phyloP scores from a whole-genome alignment of 768 basidiomycete genomes.

The Xerocomellus amylosporus region DNA sequence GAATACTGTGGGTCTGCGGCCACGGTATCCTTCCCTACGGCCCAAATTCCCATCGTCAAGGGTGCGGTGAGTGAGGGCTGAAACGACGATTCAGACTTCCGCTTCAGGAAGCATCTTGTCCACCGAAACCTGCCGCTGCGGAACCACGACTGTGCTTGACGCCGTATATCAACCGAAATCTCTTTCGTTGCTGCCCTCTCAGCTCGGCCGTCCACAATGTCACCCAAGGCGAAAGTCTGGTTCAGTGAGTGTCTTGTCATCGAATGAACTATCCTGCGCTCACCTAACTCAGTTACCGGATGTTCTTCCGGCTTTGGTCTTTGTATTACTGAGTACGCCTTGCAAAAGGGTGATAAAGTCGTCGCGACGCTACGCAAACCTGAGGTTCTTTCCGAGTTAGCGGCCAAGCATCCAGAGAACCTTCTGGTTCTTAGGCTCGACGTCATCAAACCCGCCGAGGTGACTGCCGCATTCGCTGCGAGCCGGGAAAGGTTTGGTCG shows the following conservation, averaged over 20 bases:
- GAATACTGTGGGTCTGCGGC: background rate
- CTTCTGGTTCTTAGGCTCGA: constrained; percentile 42
- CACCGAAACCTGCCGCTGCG: background rate
- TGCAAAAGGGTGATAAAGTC: constrained; percentile 38
- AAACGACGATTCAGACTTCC: no score
- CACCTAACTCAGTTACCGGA: constrained; percentile 37
- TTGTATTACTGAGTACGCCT: constrained; percentile 29
- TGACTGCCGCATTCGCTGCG: constrained; percentile 33
- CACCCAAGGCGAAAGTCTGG: constrained; percentile 19
- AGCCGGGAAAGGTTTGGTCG: constrained; percentile 30
- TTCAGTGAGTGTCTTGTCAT: constrained; percentile 11
- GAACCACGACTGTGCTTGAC: background rate
- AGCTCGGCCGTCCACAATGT: background rate
- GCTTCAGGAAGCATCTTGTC: no score
- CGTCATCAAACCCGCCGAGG: constrained; percentile 33
- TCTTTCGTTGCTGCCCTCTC: background rate
- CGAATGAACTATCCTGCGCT: background rate
- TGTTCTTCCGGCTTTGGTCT: constrained; percentile 40
- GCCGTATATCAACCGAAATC: background rate
- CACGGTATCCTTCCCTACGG: background rate
- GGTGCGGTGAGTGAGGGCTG: background rate
- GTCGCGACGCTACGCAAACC: constrained; percentile 45
- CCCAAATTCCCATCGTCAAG: background rate
- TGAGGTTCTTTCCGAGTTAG: constrained; percentile 28
- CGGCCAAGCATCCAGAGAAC: constrained; percentile 20